Evolutionary conservation across 106 monocot genomes (phyloP), one percentile per base, ranked within the genome.

Genomic region (Platanthera zijinensis): DNA sequence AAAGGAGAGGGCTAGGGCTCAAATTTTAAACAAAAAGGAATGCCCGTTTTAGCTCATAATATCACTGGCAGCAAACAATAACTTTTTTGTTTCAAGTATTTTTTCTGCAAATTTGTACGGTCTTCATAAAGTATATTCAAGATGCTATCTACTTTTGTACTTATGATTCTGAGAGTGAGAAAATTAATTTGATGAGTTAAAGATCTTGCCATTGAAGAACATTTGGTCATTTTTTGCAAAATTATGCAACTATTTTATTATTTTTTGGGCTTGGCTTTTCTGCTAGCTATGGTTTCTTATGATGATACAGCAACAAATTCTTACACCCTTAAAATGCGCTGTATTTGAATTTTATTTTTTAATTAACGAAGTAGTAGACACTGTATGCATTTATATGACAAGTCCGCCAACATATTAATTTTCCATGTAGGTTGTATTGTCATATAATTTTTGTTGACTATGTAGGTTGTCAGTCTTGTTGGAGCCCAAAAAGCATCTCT

Each of bases 401-500:
- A 48, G 8, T n/a, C 14, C 15, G 25, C 17, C n/a, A 47, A 66
- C 12, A 70, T 70, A 15, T 70, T 47, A 50, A n/a, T 48, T 15
- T 48, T 48, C 39, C 8, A 15, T 17, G 13, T 48, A 15, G 18
- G 1, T 72, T 19, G 19, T 51, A 19, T 32, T 39, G 63, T 75
- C 32, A 68, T 75, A 18, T 85, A 39, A 56, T 7, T 74, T 50
- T 61, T 78, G n/a, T 74, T 32, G 51, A 50, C 32, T 6, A 9
- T 82, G 39, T 79, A 97, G 97, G 93, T 97, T 82, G 71, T 97
- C 45, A 97, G 97, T 79, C 91, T 97, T 81, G 97, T 91, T 79
- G 97, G 93, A 78, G 94, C 97, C 75, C 94, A 97, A 80, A 97
- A 97, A 77, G 93, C 94, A 54, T 86, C 94, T 78, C 89, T 94